Evolutionary conservation across 208 protist species (phyloP), one percentile per base, ranked within the genome.

Genomic region (Jaenimonas drosophilae): DNA sequence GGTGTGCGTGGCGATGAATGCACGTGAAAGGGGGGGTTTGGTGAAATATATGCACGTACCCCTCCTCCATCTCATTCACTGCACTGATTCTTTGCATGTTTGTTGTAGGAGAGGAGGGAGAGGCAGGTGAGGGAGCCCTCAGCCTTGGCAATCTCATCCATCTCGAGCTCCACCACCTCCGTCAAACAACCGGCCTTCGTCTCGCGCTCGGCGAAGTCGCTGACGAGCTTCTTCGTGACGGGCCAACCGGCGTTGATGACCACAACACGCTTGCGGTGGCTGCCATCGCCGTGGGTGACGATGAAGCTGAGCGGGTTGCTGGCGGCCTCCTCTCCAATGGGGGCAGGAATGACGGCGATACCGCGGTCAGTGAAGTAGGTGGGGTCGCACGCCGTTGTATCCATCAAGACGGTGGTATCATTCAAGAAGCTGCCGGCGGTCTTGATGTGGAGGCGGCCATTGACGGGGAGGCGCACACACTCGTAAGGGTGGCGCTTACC

Each of bases 101-200:
- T 24, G 20, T 53, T 11, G 23, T 54, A 54, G 48, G 34, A 54
- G 4, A 54, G 48, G 9, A 54, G 48, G 11, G 48, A 54, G 5
- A 41, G 37, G 48, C 48, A 54, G 30, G 48, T 54, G 34, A 54
- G 48, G 37, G 48, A 41, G 36, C 48, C 48, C 26, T 54, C 48
- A 4, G 48, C 48, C 48, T 54, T 54, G 30, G 34, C 48, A 42
- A 54, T 45, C 48, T 54, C 48, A 25, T 54, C 48, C 5, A 42
- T 45, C 16, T 21, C 6, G 23, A 54, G 11, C 23, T 29, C 37
- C 6, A 46, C 30, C 36, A 50, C 26, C 30, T 50, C 45, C n/a
- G 25, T 27, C 28, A 21, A 14, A 14, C 25, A 21, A 16, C 45
- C 48, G 14, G 48, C 48, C 7, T 14, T 36, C 19, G 5, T 45